phyloP scores from a whole-genome alignment of 2,329 filamentous ascomycete genomes.

The Xylaria digitata region DNA sequence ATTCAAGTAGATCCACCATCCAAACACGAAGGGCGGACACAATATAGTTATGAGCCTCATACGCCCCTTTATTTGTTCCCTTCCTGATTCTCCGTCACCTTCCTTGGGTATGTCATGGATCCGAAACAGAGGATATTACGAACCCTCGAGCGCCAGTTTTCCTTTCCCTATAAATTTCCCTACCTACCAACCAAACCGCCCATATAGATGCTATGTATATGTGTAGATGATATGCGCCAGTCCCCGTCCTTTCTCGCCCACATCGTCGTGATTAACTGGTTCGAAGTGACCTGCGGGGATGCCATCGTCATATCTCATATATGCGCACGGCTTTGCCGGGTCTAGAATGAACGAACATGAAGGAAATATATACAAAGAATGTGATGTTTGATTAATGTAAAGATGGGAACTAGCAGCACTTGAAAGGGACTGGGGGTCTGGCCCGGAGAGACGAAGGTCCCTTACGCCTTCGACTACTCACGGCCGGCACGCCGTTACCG shows the following conservation, averaged over 20 bases:
- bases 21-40: not conserved
- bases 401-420: slow-evolving; percentile 33
- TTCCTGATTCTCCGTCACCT: not conserved
- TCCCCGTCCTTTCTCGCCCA: slow-evolving; percentile 17
- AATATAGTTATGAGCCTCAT: slow-evolving; percentile 6
- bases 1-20: slow-evolving; percentile 14
- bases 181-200: slow-evolving; percentile 25
- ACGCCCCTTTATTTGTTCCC: slow-evolving; percentile 9
- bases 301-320: slow-evolving; percentile 35
- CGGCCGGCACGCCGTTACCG: slow-evolving; percentile 53
- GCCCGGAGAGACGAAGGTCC: slow-evolving; percentile 44
- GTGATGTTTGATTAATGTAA: slow-evolving; percentile 15
- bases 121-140: slow-evolving; percentile 26
- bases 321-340: slow-evolving; percentile 21
- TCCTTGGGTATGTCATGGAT: slow-evolving; percentile 15
- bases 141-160: slow-evolving; percentile 33
- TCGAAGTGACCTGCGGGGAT: slow-evolving; percentile 22
- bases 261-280: slow-evolving; percentile 13
- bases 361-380: slow-evolving; percentile 37
- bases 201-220: slow-evolving; percentile 34
- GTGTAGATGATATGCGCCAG: slow-evolving; percentile 28
- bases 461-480: slow-evolving; percentile 50
- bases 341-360: slow-evolving; percentile 16
- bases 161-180: slow-evolving; percentile 31
- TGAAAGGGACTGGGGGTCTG: slow-evolving; percentile 29